Conservation (phyloP, 1,284 basidiomycete species). For the Ustilago shanxiensis region DNA sequence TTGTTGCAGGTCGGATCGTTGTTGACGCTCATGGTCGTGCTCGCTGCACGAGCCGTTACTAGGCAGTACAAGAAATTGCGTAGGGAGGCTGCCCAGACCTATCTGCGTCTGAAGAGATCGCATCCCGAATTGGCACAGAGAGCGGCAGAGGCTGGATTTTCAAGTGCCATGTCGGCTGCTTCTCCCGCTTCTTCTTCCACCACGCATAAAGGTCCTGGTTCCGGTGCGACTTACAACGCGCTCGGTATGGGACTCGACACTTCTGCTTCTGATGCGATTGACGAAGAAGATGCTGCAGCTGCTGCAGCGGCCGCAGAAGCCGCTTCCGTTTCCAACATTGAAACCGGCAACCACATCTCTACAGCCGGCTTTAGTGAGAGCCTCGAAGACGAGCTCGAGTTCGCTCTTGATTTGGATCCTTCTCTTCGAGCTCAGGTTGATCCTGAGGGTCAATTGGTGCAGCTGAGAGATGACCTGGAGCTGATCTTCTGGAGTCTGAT, state of each 20-base stretch:
- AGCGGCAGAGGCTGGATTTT: slow-evolving; percentile 24
- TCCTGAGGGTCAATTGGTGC: slow-evolving; percentile 33
- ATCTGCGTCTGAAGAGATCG: slow-evolving; percentile 21
- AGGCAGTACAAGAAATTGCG: slow-evolving; percentile 47
- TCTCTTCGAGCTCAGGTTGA: slow-evolving; percentile 38
- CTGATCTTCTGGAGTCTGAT: slow-evolving; percentile 53
- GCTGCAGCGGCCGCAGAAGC: slow-evolving; percentile 13
- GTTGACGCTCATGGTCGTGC: slow-evolving; percentile 50
- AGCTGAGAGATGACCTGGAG: slow-evolving; percentile 45
- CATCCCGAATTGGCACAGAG: slow-evolving; percentile 30
- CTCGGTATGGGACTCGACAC: slow-evolving; percentile 38
- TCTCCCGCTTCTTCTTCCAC: slow-evolving; percentile 12
- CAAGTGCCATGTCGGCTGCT: background rate
- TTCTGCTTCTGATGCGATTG: slow-evolving; percentile 22
- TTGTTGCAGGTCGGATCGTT: slow-evolving; percentile 39
- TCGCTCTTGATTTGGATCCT: slow-evolving; percentile 35
- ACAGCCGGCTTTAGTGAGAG: slow-evolving; percentile 24
- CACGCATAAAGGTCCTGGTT: slow-evolving; percentile 3
- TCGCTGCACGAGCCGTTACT: slow-evolving; percentile 36
- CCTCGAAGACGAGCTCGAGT: slow-evolving; percentile 50
- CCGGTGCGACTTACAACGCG: slow-evolving; percentile 30
- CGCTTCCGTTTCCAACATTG: slow-evolving; percentile 1
- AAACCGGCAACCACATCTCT: slow-evolving; percentile 20
- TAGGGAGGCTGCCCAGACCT: slow-evolving; percentile 36
- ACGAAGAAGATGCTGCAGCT: slow-evolving; percentile 29